phyloP scores from a whole-genome alignment of 441 rosid species.

The Daphne laureola region DNA sequence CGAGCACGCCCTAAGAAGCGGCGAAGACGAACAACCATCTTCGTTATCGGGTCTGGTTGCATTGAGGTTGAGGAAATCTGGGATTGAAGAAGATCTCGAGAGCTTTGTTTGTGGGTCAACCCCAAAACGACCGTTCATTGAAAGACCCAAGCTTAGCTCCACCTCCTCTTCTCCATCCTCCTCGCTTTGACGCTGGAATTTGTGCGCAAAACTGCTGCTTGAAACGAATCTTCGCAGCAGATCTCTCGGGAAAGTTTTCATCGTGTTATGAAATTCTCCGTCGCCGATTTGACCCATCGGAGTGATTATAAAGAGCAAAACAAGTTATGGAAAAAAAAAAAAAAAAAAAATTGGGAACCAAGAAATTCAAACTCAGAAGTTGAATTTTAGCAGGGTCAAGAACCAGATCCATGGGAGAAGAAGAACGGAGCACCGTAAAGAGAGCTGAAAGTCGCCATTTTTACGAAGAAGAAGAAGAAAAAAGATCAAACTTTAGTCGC shows the following conservation, averaged over 20 bases:
- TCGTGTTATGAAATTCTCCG: slow-evolving; percentile 21
- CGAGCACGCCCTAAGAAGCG: slow-evolving; percentile 53
- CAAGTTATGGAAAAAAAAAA: slow-evolving; percentile 15
- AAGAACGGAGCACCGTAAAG: slow-evolving; percentile 1
- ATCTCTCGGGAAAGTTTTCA: slow-evolving; percentile 21
- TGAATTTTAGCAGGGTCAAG: slow-evolving; percentile 4
- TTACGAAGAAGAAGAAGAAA: not conserved
- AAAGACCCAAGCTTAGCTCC: slow-evolving; percentile 72
- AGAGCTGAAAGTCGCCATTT: slow-evolving; percentile 22
- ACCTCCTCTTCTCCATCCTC: slow-evolving; percentile 35
- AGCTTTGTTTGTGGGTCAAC: slow-evolving; percentile 61
- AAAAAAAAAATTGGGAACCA: slow-evolving; percentile 5
- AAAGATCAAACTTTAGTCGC: too few species aligned
- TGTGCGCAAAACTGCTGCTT: slow-evolving; percentile 19
- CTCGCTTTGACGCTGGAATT: slow-evolving; percentile 10
- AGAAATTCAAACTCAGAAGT: not conserved
- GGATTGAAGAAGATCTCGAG: slow-evolving; percentile 51
- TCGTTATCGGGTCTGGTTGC: slow-evolving; percentile 17
- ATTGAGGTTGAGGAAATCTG: slow-evolving; percentile 39
- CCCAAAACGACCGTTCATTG: slow-evolving; percentile 75
- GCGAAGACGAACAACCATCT: slow-evolving; percentile 10
- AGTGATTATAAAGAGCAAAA: not conserved
- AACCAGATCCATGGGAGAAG: slow-evolving; percentile 16
- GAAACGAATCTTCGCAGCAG: slow-evolving; percentile 35
- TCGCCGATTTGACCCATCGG: slow-evolving; percentile 25